A percentile compares a stretch with the other conserved stretches of the same genome.
phyloP scores from a whole-genome alignment of 1,284 basidiomycete genomes.

The Tetrapyrgos nigripes region DNA sequence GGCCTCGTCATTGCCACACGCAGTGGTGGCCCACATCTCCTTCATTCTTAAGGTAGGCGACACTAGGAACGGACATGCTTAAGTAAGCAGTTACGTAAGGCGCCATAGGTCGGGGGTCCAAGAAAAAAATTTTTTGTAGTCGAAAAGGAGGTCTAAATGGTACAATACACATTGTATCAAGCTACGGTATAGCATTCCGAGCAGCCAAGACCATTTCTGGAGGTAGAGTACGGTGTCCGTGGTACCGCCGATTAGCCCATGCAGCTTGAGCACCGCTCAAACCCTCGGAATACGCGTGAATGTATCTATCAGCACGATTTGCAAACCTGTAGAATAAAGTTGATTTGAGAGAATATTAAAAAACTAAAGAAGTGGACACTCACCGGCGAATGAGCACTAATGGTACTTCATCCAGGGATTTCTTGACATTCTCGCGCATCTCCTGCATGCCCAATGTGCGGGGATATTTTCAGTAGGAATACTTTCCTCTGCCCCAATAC shows the following conservation, averaged over 20 bases:
- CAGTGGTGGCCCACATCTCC: no score
- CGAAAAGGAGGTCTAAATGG: not conserved
- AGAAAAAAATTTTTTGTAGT: conserved; percentile 7
- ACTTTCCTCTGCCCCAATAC: conserved; percentile 32
- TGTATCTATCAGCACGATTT: conserved; percentile 21
- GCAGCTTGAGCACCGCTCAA: conserved; percentile 15
- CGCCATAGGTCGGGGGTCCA: conserved; percentile 1
- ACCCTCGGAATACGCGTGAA: conserved; percentile 19
- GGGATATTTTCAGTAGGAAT: conserved; percentile 18
- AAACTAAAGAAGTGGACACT: conserved; percentile 11
- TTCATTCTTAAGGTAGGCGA: conserved; percentile 11
- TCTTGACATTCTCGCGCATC: conserved; percentile 20
- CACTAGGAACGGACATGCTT: conserved; percentile 16
- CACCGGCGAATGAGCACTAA: conserved; percentile 19
- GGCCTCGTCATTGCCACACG: no score
- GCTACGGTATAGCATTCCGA: not conserved
- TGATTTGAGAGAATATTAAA: not conserved
- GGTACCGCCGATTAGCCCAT: conserved; percentile 18
- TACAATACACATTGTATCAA: conserved; percentile 2
- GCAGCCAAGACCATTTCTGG: conserved; percentile 6
- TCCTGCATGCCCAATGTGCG: conserved; percentile 14
- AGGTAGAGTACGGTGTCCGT: conserved; percentile 21
- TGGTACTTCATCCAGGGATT: conserved; percentile 18
- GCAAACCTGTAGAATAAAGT: conserved; percentile 15
- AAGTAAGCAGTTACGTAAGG: conserved; percentile 13